A percentile compares a stretch with the other conserved stretches of the same genome.
Evolutionary conservation across 208 protist species (phyloP).

Genomic region (Crithidia expoeki): DNA sequence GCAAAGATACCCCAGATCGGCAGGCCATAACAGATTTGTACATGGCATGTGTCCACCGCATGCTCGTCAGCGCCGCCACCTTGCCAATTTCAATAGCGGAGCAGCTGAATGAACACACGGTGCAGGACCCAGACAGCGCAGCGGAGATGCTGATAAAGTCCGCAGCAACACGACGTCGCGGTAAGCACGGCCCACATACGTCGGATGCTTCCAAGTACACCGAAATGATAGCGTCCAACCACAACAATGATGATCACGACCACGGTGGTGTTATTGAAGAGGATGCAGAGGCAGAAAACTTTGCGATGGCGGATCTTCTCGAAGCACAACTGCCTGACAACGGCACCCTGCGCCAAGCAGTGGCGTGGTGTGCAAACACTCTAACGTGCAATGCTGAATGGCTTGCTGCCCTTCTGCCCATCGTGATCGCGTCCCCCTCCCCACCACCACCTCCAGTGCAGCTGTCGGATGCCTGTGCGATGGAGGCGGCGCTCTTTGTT

Average conservation of each 20-base stretch:
- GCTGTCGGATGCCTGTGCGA: background rate
- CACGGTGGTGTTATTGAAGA: background rate
- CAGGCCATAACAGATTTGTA: background rate
- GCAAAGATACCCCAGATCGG: background rate
- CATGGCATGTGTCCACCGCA: constrained; percentile 11
- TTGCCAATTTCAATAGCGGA: constrained; percentile 14
- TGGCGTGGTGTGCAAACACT: constrained; percentile 22
- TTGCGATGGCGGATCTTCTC: constrained; percentile 5
- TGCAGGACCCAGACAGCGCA: constrained; percentile 17
- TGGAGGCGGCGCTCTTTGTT: constrained; percentile 51
- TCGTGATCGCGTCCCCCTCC: constrained; percentile 8
- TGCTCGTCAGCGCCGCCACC: constrained; percentile 23
- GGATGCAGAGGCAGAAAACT: background rate
- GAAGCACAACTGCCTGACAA: constrained; percentile 33
- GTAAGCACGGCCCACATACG: background rate
- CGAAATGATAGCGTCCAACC: background rate
- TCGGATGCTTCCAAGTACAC: background rate
- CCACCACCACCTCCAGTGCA: background rate
- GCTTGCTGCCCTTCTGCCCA: constrained; percentile 6
- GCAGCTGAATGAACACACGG: constrained; percentile 22
- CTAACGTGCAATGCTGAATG: constrained; percentile 32
- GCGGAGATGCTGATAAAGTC: constrained; percentile 21
- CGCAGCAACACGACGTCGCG: constrained; percentile 7
- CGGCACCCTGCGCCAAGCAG: constrained; percentile 32
- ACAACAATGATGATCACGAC: background rate